A percentile compares a stretch with the other conserved stretches of the same genome.
These are phyloP conservation scores for Conoideocrella luteorostrata DNA, from an alignment of 2,329 filamentous ascomycete genomes.

Conservation along the genomic window DNA sequence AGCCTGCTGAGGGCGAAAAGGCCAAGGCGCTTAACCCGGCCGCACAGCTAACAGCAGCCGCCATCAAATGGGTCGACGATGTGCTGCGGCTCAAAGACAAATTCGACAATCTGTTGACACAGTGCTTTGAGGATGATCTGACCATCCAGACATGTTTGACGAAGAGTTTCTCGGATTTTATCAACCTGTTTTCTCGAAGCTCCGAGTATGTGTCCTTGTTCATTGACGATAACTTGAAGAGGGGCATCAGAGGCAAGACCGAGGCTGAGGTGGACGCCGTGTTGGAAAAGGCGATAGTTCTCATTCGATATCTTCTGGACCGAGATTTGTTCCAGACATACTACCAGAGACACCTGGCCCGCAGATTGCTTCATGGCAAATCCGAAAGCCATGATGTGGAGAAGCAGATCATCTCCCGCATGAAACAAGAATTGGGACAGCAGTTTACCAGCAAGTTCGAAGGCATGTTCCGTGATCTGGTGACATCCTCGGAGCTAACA, in stretches of 20 bases:
- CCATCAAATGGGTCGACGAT: constrained; percentile 93
- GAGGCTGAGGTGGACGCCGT: constrained; percentile 79
- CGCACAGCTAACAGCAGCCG: constrained; percentile 77
- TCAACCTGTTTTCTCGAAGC: constrained; percentile 79
- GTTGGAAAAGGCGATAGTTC: constrained; percentile 80
- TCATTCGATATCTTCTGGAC: constrained; percentile 83
- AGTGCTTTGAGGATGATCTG: constrained; percentile 69
- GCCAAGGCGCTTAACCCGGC: constrained; percentile 36
- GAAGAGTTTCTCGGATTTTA: constrained; percentile 84
- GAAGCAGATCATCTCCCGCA: constrained; percentile 89
- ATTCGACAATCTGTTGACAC: constrained; percentile 72
- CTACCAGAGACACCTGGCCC: constrained; percentile 94
- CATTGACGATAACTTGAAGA: constrained; percentile 93
- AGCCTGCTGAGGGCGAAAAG: constrained; percentile 37
- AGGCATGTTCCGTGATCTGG: constrained; percentile 97
- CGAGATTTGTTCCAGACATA: constrained; percentile 95
- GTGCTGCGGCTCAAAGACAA: constrained; percentile 80
- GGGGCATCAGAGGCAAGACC: constrained; percentile 87
- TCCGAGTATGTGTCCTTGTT: constrained; percentile 94
- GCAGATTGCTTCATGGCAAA: constrained; percentile 79
- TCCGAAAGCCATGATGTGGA: constrained; percentile 89
- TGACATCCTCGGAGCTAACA: constrained; percentile 77
- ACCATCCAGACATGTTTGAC: constrained; percentile 75
- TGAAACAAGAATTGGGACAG: constrained; percentile 95
- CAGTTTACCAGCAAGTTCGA: constrained; percentile 90